A percentile compares a stretch with the other conserved stretches of the same genome.
phyloP scores from a whole-genome alignment of 345 rosid genomes.

The Eucalyptus coolabah region DNA sequence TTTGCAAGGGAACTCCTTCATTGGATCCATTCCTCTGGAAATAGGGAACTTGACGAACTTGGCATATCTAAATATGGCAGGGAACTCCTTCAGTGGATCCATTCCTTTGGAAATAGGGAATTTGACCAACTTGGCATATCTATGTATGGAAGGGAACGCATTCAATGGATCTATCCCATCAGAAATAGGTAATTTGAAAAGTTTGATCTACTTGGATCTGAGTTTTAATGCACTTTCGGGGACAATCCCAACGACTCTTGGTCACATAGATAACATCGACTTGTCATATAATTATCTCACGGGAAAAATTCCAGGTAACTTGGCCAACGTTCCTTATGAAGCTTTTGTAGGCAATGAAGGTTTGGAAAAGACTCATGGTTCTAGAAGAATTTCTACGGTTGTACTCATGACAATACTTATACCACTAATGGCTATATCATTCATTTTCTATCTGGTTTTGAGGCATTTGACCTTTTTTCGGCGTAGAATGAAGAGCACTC shows the following conservation, averaged over 20 bases:
- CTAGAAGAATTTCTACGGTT: rapidly evolving
- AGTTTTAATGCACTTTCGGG: not conserved
- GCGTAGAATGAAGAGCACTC: not conserved
- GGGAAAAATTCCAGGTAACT: not conserved
- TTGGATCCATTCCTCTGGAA: no score
- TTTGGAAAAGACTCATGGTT: not conserved
- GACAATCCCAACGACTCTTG: not conserved
- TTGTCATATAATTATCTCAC: not conserved
- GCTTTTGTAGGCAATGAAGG: not conserved
- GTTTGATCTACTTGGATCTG: not conserved
- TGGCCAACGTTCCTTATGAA: not conserved
- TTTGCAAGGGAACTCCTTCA: no score
- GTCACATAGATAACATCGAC: not conserved
- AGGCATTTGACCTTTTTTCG: no score
- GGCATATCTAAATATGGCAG: no score
- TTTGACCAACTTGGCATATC: no score
- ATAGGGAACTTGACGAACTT: no score
- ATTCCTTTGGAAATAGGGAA: no score
- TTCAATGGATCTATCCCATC: no score
- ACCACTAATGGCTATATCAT: not conserved
- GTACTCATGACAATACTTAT: not conserved
- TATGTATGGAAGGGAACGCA: no score
- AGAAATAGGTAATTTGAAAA: no score
- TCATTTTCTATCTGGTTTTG: not conserved
- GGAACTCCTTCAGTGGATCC: no score